Conservation (phyloP, 163 green algal species). For the Coccomyxa subellipsoidea region DNA sequence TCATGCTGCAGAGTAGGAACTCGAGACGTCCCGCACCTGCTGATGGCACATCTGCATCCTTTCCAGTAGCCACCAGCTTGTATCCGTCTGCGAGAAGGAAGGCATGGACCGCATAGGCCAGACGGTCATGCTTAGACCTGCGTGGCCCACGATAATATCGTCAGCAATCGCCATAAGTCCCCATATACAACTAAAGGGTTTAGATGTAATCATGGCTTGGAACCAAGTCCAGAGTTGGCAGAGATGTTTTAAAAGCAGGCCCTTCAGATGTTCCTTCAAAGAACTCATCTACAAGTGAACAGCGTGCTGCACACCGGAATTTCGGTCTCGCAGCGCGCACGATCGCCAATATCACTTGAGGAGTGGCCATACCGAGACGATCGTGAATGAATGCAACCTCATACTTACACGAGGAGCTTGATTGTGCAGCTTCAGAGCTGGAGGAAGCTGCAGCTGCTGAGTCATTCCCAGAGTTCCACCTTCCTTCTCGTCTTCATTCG, state of each 20-base stretch:
- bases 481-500: no score
- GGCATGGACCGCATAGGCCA: slow-evolving; percentile 59
- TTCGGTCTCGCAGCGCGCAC: neutral
- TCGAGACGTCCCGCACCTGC: neutral
- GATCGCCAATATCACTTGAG: neutral
- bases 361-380: neutral
- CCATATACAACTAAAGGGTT: neutral
- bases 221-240: no score
- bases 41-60: slow-evolving; percentile 5
- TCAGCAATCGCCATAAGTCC: neutral
- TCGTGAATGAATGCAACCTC: no score
- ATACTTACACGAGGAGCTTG: no score
- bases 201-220: neutral
- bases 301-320: neutral
- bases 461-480: no score
- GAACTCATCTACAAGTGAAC: neutral
- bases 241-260: no score
- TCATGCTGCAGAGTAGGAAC: neutral
- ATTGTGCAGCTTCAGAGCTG: neutral
- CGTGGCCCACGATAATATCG: neutral
- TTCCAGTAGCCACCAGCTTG: slow-evolving; percentile 36
- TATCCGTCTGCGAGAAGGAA: slow-evolving; percentile 51
- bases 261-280: neutral
- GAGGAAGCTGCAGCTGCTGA: neutral
- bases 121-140: slow-evolving; percentile 31